Evolutionary conservation across 441 rosid genomes (phyloP).

Genomic region (Breynia disticha): DNA sequence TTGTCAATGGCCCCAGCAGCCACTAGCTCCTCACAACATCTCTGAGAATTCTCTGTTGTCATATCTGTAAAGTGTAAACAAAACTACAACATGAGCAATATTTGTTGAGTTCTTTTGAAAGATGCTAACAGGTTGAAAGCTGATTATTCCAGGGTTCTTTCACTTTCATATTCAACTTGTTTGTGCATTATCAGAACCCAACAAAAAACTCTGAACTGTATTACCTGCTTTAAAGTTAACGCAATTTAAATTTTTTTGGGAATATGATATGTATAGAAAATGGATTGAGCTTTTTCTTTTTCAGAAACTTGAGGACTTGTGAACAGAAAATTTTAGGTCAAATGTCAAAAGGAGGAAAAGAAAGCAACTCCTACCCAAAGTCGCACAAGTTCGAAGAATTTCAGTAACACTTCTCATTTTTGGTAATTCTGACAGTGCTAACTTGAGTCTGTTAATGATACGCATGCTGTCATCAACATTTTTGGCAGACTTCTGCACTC

Average conservation of each 20-base stretch:
- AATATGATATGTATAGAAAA: no score
- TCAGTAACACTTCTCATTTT: slow-evolving; percentile 71
- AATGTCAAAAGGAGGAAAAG: background rate
- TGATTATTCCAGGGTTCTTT: no score
- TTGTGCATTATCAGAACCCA: no score
- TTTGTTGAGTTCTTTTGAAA: no score
- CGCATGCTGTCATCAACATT: slow-evolving; percentile 78
- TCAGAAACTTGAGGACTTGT: no score
- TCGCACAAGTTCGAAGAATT: slow-evolving; percentile 78
- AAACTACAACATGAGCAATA: no score
- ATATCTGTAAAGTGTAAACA: slow-evolving; percentile 31
- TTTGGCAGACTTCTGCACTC: slow-evolving; percentile 62
- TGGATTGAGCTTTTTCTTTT: no score
- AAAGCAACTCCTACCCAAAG: slow-evolving; percentile 41
- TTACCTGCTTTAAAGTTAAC: no score
- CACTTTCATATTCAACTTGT: no score
- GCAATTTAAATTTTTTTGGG: no score
- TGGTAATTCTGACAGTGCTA: slow-evolving; percentile 65
- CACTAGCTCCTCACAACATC: slow-evolving; percentile 80
- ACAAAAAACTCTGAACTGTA: no score
- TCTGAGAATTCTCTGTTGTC: slow-evolving; percentile 68
- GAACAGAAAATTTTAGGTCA: background rate
- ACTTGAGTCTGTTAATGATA: slow-evolving; percentile 63
- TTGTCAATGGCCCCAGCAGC: slow-evolving; percentile 74
- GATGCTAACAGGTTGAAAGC: no score